Conservation (phyloP, 2,329 filamentous ascomycete species). For the Monilinia fructigena region DNA sequence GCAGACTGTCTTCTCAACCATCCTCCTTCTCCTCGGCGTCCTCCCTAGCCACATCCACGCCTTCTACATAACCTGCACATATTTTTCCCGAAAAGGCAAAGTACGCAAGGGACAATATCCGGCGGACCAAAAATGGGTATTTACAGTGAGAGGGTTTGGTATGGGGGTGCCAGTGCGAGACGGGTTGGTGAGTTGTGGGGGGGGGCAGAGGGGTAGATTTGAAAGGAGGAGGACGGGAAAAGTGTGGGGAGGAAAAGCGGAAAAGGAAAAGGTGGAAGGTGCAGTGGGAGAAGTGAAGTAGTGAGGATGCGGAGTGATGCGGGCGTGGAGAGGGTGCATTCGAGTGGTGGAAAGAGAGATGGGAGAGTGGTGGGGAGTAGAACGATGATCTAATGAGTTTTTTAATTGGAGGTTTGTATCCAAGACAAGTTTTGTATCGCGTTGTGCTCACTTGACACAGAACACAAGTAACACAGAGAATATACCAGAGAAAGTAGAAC, state of each 20-base stretch:
- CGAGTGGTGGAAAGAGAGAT: background rate
- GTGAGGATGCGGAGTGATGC: constrained; percentile 14
- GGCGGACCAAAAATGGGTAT: constrained; percentile 61
- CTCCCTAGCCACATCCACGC: constrained; percentile 38
- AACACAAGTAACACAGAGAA: background rate
- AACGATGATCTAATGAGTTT: background rate
- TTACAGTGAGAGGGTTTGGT: constrained; percentile 70
- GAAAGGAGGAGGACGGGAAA: constrained; percentile 8
- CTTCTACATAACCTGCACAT: constrained; percentile 63
- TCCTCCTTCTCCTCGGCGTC: constrained; percentile 34
- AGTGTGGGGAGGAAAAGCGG: constrained; percentile 3
- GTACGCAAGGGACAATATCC: constrained; percentile 52
- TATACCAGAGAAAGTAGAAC: background rate
- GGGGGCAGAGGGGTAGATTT: constrained; percentile 20
- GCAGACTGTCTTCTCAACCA: constrained; percentile 33
- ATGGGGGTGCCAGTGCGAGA: constrained; percentile 49
- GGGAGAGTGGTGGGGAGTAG: background rate
- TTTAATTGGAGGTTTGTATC: too few species aligned
- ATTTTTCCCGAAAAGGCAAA: constrained; percentile 68
- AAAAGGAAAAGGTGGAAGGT: background rate
- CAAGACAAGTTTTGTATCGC: background rate
- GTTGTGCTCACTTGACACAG: constrained; percentile 1
- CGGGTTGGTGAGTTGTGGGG: constrained; percentile 30
- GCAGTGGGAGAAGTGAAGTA: background rate
- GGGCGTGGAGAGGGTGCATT: background rate